Percentiles rank a stretch among this genome's conserved stretches.
Evolutionary conservation across 495 filamentous ascomycete genomes (phyloP).

Genomic region (Podospora conica): DNA sequence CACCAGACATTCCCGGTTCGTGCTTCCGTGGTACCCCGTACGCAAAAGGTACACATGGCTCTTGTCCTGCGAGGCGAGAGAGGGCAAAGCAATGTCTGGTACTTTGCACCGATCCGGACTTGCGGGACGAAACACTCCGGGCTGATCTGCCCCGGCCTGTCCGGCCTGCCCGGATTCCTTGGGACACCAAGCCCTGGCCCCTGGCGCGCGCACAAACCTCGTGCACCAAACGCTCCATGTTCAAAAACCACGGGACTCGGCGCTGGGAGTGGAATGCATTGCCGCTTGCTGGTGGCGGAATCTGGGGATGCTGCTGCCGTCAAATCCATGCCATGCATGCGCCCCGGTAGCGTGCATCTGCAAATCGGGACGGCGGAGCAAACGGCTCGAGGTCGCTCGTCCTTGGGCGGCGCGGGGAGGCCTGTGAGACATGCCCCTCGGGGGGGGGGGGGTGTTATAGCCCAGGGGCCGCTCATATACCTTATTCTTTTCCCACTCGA

Average conservation of each 20-base stretch:
- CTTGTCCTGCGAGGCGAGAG: neutral
- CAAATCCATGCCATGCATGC: neutral
- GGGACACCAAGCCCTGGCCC: slow-evolving; percentile 1
- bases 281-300: neutral
- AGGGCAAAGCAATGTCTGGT: neutral
- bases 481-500: neutral
- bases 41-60: neutral
- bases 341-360: neutral
- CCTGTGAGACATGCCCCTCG: neutral
- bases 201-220: neutral
- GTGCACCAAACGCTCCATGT: neutral
- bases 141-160: neutral
- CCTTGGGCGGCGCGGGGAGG: neutral
- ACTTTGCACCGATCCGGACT: neutral
- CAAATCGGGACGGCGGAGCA: neutral
- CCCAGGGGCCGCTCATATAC: neutral
- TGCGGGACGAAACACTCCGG: neutral
- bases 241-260: neutral
- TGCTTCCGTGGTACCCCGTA: neutral
- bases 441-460: neutral
- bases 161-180: neutral
- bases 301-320: neutral
- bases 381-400: no score
- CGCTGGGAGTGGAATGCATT: neutral
- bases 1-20: neutral